Evolutionary conservation across 768 basidiomycete genomes (phyloP), one percentile per base, ranked within the genome.

Genomic region (Amanita jacksonii): DNA sequence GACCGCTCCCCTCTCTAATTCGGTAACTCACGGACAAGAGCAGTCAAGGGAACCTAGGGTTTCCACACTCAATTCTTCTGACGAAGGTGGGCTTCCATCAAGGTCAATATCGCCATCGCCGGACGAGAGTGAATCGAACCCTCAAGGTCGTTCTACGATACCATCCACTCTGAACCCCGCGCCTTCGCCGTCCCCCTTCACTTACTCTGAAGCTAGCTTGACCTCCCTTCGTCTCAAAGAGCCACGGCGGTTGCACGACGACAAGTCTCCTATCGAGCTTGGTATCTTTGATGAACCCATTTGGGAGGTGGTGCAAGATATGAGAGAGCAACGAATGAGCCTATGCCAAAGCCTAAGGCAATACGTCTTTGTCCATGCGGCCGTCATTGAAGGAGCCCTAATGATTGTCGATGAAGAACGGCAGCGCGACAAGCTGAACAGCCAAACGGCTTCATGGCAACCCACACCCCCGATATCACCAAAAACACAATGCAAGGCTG

Each of bases 281-380:
- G 78, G 77, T 34, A 67, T 69, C 27, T 78, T 82, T 49, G 70
- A 73, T 24, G 83, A 89, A 37, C 94, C 94, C 3, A 75, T 96
- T 31, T 79, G 73, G 58, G 73, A 79, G 43, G 74, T 96, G 1
- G 69, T 97, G 40, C 89, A 93, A 62, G 88, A 92, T 57, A 90
- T 98, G 82, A 74, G 94, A 35, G 82, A 93, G 60, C 93, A 97
- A 64, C 71, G 94, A 43, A 98, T 98, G 94, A 91, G 88, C 55
- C 63, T 96, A 49, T 94, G 93, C 57, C 93, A 94, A 68, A 94
- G 86, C 60, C 64, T 93, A 56, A 69, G 92, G 46, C 94, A 98
- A 64, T 98, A 93, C 56, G 83, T 93, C 15, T 97, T 93, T 62
- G 86, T 91, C 28, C 88, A 96, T 58, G 79, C 82, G 23, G 89